A percentile compares a stretch with the other conserved stretches of the same genome.
Conservation (phyloP, 352 stramenopile genomes). For the Thalassiosira livingstoniorum region DNA sequence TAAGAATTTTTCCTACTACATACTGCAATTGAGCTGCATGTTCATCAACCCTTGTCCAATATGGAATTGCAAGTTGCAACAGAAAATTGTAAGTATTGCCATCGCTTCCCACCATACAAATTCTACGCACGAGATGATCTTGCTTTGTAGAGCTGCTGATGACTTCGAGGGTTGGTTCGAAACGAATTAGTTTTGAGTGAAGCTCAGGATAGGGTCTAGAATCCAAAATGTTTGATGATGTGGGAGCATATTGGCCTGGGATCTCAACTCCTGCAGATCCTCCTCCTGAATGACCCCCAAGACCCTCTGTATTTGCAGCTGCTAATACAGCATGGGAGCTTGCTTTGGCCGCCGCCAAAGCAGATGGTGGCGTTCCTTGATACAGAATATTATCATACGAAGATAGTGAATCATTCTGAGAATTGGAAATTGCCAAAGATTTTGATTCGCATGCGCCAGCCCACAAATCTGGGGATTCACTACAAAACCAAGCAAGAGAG, state of each 20-base stretch:
- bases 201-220: conserved; percentile 82
- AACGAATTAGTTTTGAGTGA: conserved; percentile 81
- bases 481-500: conserved; percentile 76
- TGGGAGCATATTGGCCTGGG: conserved; percentile 85
- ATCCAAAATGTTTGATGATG: conserved; percentile 68
- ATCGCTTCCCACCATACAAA: conserved; percentile 85
- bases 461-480: conserved; percentile 80
- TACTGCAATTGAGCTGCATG: conserved; percentile 78
- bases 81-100: conserved; percentile 82
- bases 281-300: conserved; percentile 79
- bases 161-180: conserved; percentile 78
- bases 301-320: conserved; percentile 72
- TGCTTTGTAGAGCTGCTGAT: conserved; percentile 58
- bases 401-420: conserved; percentile 41
- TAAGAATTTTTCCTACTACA: conserved; percentile 78
- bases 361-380: conserved; percentile 68
- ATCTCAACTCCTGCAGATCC: conserved; percentile 84
- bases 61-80: conserved; percentile 83
- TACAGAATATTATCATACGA: conserved; percentile 55
- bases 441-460: conserved; percentile 65
- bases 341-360: conserved; percentile 70
- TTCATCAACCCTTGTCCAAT: conserved; percentile 85
- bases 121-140: conserved; percentile 66
- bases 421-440: conserved; percentile 57
- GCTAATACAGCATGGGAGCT: conserved; percentile 66